A percentile compares a stretch with the other conserved stretches of the same genome.
Evolutionary conservation across 768 basidiomycete genomes (phyloP).

Genomic region (Sarcodon sp.): DNA sequence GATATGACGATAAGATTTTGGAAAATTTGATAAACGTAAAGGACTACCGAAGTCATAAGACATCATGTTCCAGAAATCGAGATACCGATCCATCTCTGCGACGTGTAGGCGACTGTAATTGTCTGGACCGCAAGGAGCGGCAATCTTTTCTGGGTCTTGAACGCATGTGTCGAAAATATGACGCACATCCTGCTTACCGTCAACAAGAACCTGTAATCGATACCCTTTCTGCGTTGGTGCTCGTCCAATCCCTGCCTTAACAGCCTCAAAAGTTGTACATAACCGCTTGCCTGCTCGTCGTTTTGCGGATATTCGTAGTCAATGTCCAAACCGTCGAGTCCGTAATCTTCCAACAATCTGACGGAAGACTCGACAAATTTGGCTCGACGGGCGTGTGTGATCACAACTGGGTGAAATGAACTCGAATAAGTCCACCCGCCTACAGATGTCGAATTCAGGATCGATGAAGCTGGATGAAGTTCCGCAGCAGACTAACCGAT

Average conservation of each 20-base stretch:
- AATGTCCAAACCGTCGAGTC: conserved; percentile 83
- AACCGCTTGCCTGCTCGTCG: conserved; percentile 67
- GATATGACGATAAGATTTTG: conserved; percentile 3
- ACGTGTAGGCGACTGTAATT: conserved; percentile 75
- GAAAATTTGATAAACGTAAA: not conserved
- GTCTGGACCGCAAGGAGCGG: conserved; percentile 84
- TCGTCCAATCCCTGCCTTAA: conserved; percentile 64
- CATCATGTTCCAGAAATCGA: conserved; percentile 99
- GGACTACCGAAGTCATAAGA: conserved; percentile 68
- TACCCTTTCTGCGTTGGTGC: conserved; percentile 55
- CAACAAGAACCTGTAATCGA: conserved; percentile 53
- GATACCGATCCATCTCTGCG: conserved; percentile 72
- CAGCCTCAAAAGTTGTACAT: conserved; percentile 69
- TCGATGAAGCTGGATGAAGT: no score
- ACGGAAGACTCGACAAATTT: conserved; percentile 78
- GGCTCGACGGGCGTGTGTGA: conserved; percentile 43
- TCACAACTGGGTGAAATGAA: conserved; percentile 74
- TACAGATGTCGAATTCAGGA: not conserved
- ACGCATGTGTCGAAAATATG: not conserved
- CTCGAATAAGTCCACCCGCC: conserved; percentile 95
- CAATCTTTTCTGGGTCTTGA: conserved; percentile 39
- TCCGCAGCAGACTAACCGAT: conserved; percentile 24
- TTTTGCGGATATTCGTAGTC: conserved; percentile 91
- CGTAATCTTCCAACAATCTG: conserved; percentile 78
- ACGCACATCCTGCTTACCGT: conserved; percentile 36